These are phyloP conservation scores for Plantago elongata DNA, from an alignment of 257 asterid species.

Conservation along the genomic window DNA sequence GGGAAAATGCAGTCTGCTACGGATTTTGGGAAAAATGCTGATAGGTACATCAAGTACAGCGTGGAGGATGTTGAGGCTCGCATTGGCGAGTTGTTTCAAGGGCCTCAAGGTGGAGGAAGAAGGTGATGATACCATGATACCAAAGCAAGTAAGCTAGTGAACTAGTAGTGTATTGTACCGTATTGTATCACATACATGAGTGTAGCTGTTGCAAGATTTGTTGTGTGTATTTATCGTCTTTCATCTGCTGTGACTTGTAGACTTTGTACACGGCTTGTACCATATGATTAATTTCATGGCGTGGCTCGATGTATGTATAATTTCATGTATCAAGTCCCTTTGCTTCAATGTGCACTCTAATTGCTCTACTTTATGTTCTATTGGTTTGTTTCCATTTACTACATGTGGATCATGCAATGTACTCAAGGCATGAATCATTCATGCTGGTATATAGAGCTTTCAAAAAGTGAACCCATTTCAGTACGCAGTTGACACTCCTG, in stretches of 20 bases:
- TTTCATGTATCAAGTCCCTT: conserved; percentile 8
- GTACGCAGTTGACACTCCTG: neutral
- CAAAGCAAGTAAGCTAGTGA: conserved; percentile 24
- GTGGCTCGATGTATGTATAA: conserved; percentile 24
- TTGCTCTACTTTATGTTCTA: neutral
- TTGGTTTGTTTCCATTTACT: neutral
- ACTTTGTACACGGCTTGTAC: conserved; percentile 18
- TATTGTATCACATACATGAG: conserved; percentile 31
- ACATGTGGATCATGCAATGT: neutral
- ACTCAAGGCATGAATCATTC: neutral
- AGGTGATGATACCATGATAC: conserved; percentile 33
- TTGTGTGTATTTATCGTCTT: conserved; percentile 17
- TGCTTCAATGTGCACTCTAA: neutral
- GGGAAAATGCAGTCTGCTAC: conserved; percentile 45
- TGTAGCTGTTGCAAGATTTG: conserved; percentile 24
- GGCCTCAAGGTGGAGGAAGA: conserved; percentile 53
- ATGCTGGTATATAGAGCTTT: neutral
- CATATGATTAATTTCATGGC: conserved; percentile 17
- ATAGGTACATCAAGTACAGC: conserved; percentile 62
- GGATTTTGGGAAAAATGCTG: conserved; percentile 58
- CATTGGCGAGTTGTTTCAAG: conserved; percentile 56
- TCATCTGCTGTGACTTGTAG: conserved; percentile 17
- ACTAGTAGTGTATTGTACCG: conserved; percentile 30
- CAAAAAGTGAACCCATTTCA: neutral
- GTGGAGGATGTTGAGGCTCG: conserved; percentile 75